phyloP scores from a whole-genome alignment of 768 basidiomycete species.

The Russula abietina region DNA sequence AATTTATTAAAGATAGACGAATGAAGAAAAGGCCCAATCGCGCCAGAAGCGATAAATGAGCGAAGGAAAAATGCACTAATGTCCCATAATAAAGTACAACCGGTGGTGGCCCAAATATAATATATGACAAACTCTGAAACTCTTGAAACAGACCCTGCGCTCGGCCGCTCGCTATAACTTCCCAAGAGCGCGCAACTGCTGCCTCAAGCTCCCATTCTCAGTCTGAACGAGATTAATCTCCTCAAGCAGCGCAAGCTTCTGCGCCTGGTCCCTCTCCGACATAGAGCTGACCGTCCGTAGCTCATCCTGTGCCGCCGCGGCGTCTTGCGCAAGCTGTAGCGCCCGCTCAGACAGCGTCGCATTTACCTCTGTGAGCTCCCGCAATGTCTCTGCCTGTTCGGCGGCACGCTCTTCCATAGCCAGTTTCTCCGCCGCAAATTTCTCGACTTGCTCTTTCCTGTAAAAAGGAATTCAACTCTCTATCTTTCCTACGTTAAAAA shows the following conservation, averaged over 20 bases:
- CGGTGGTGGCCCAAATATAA: no score
- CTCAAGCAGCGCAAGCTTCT: slow-evolving; percentile 79
- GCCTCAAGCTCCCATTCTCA: slow-evolving; percentile 65
- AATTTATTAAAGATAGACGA: no score
- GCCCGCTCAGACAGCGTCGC: slow-evolving; percentile 66
- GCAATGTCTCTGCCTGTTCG: slow-evolving; percentile 67
- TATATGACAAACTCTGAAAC: no score
- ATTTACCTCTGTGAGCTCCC: slow-evolving; percentile 74
- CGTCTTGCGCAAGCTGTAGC: slow-evolving; percentile 65
- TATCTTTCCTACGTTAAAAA: no score
- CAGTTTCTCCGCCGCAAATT: slow-evolving; percentile 53
- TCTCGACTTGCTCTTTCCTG: slow-evolving; percentile 69
- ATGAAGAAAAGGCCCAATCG: no score
- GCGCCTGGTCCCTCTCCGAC: slow-evolving; percentile 67
- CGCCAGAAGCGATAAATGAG: no score
- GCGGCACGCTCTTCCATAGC: slow-evolving; percentile 62
- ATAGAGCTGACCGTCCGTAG: slow-evolving; percentile 45
- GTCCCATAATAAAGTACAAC: no score
- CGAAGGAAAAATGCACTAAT: no score
- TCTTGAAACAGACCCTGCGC: no score
- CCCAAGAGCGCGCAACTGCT: slow-evolving; percentile 55
- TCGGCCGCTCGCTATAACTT: slow-evolving; percentile 37
- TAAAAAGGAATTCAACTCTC: not conserved
- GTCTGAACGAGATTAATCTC: slow-evolving; percentile 80
- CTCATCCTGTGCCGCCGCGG: slow-evolving; percentile 60